Base-by-base conservation (phyloP, 129 eudicot species). In the Lactuca saligna region DNA sequence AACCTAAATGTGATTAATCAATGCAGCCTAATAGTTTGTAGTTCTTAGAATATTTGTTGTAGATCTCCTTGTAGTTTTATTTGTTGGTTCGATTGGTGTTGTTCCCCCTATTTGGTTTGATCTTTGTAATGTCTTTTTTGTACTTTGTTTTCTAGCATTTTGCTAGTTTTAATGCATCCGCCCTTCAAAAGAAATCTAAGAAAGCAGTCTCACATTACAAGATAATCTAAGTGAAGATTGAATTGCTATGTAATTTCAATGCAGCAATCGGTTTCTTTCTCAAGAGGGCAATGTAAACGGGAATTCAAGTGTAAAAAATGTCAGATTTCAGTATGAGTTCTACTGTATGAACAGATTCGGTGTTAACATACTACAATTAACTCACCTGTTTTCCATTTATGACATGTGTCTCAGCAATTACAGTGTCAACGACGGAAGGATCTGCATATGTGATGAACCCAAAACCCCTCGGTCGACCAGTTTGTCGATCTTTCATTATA, bases 381-480 rank as follows among this genome's bases (percentile, higher is more conserved):
- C 83, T 71, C 68, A 91, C 96, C 79, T 86, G 98, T 75, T 92
- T 92, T 41, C 82, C 98, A 68, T 86, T 82, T 8, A 92, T 92
- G 51, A 88, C 64, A 63, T 92, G 98, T 14, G 87, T 87, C 71
- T 92, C 90, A 3, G 80, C 85, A 16, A 92, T 92, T 61, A 92
- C 89, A 33, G 86, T 82, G 66, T 92, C 98, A 8, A 92, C 98
- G 14, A 92, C 95, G 29, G 88, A 71, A 3, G 98, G 98, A 66
- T 92, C 96, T 5, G 88, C 95, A 72, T 86, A 88, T 3, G 98
- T 92, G 33, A 92, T 92, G 65, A 92, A 88, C 64, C 98, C 98
- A 55, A 92, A 92, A 3, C 98, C 98, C 66, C 96, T 80, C 5
- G 98, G 98, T 14, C 95, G 76, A 48, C 98, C 96, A 0, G 95